Conservation (phyloP, 768 basidiomycete species). For the Cytidiella melzeri region DNA sequence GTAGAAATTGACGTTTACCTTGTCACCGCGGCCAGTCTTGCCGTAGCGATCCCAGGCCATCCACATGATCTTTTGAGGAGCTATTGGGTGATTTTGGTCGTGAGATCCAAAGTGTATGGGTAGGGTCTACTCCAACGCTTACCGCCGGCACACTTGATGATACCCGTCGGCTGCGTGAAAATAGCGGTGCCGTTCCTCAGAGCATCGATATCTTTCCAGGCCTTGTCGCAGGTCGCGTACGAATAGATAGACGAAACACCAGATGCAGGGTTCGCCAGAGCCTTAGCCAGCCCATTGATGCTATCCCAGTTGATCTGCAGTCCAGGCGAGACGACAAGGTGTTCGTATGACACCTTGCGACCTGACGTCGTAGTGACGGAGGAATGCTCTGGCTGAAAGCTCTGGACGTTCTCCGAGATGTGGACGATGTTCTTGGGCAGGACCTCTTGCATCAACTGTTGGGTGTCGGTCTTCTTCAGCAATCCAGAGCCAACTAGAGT, state of each 20-base stretch:
- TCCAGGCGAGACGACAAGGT: conserved; percentile 84
- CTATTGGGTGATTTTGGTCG: conserved; percentile 29
- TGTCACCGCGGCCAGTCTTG: conserved; percentile 48
- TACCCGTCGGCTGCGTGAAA: conserved; percentile 91
- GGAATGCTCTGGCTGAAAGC: conserved; percentile 73
- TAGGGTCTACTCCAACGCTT: too few relatives aligned
- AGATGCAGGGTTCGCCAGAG: conserved; percentile 68
- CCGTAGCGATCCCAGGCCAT: conserved; percentile 86
- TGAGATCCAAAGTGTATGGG: background rate
- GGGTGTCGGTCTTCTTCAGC: conserved; percentile 59
- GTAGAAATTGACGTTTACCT: conserved; percentile 70
- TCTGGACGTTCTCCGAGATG: conserved; percentile 61
- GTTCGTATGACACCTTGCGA: conserved; percentile 70
- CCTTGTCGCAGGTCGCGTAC: conserved; percentile 84
- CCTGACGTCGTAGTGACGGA: conserved; percentile 69
- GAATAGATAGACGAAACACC: conserved; percentile 93
- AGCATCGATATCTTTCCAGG: conserved; percentile 75
- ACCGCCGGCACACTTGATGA: conserved; percentile 94
- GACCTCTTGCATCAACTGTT: conserved; percentile 58
- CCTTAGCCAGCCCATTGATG: conserved; percentile 67
- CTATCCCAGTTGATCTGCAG: conserved; percentile 80
- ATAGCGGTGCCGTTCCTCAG: conserved; percentile 77
- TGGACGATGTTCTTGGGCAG: conserved; percentile 71
- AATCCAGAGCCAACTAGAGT: conserved; percentile 92
- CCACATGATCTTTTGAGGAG: conserved; percentile 94